Base-by-base conservation (phyloP, 768 basidiomycete species). In the Hortiboletus campestris region DNA sequence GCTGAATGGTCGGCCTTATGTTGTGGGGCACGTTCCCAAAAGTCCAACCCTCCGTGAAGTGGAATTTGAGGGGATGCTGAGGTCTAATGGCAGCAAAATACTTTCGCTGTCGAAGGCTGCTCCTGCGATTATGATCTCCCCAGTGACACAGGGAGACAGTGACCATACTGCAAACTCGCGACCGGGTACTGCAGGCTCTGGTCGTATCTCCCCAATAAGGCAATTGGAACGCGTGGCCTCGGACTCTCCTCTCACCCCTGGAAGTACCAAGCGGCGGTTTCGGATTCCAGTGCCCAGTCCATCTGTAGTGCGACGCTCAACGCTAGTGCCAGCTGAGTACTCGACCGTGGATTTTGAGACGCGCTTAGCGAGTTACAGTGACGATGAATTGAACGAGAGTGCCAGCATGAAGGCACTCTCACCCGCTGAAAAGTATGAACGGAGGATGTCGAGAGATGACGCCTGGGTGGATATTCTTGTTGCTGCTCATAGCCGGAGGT, bases 381-480 rank as follows among this genome's bases (percentile, higher is more conserved):
- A 80, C 20, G 77, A 80, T 60, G 79, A 72, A 56, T 66, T 72
- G 35, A 74, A 75, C 49, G 71, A 76, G 42, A 80, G 77, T 56
- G 64, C 70, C 9, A 77, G 78, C 59, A 59, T 69, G 43, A 74
- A 73, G 58, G 62, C 66, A 13, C 57, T 63, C 40, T 74, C 81
- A 71, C 75, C 76, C 64, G 69, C 78, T 19, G 66, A 73, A 38
- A 71, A 69, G 20, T 71, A 79, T 36, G 76, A 78, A 38, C 71
- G 73, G 72, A 74, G 64, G 72, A 71, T 67, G 61, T 76, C 78
- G 19, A 75, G 71, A 61, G 85, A 89, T 48, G 91, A 93, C 64
- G 89, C 89, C 5, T 92, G 91, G 90, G 89, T 93, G 40, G 91
- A 93, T 71, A 93, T 93, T 40, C 72, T 92, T 11, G 89, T 93